These are phyloP conservation scores for Pythium dissimile DNA, from an alignment of 352 stramenopile species.

Conservation along the genomic window DNA sequence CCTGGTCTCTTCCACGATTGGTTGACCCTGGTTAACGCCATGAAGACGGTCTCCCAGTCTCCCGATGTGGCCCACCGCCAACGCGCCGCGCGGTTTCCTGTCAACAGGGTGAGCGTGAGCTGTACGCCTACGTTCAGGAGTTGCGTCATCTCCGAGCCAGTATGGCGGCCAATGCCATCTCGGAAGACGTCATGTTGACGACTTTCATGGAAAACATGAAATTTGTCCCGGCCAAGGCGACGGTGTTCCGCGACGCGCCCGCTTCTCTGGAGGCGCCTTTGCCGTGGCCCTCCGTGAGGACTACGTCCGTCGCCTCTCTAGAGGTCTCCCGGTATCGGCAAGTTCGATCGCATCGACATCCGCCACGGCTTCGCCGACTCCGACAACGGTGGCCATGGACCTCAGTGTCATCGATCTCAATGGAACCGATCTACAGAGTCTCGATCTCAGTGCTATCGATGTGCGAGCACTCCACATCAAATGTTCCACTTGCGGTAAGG, in stretches of 20 bases:
- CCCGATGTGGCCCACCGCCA: conserved; percentile 17
- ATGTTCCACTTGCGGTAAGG: conserved; percentile 11
- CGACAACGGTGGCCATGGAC: background rate
- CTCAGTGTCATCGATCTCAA: conserved; percentile 1
- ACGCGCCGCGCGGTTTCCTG: conserved; percentile 12
- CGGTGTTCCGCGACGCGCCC: background rate
- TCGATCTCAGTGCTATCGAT: conserved; percentile 8
- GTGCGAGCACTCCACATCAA: conserved; percentile 4
- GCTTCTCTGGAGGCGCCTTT: background rate
- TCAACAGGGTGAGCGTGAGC: conserved; percentile 16
- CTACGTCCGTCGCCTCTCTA: background rate
- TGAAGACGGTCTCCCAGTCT: conserved; percentile 13
- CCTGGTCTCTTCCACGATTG: conserved; percentile 7
- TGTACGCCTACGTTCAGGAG: conserved; percentile 18
- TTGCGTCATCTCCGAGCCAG: conserved; percentile 5
- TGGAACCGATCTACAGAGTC: background rate
- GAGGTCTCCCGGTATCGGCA: background rate
- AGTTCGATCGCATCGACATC: background rate
- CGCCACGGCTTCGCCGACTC: background rate
- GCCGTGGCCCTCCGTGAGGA: background rate
- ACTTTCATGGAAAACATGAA: conserved; percentile 1
- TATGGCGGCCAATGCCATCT: conserved; percentile 4
- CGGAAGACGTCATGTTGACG: conserved; percentile 1
- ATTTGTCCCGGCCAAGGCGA: background rate
- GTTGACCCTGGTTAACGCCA: background rate